Base-by-base conservation (phyloP, 805 yeast species). In the Starmera dryadoides region DNA sequence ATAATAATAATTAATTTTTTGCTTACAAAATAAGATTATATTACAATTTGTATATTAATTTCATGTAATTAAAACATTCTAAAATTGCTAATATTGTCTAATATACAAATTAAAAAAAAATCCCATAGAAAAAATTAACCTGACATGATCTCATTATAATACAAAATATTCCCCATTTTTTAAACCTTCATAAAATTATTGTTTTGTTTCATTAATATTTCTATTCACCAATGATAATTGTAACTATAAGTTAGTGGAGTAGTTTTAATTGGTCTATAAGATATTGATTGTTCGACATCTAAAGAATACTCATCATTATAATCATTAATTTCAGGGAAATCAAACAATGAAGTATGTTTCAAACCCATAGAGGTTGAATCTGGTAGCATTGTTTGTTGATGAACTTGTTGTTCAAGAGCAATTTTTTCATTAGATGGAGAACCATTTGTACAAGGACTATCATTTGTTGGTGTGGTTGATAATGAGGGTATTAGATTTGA, bases 261-360 rank as follows among this genome's bases (percentile, higher is more conserved):
- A 12, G 32, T 17, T 30, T 17, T 22, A 15, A 15, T 17, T 28
- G 52, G 51, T 18, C 38, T 37, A 34, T 41, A 48, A 3, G 47
- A 40, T 38, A 17, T 17, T 16, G 38, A 45, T 37, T 54, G 58
- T 41, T 55, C 59, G 25, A 52, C 48, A 41, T 55, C 59, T 35
- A 55, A 34, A 6, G 54, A 48, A 41, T 32, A 55, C 31, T 48
- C 58, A 36, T 55, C 58, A 41, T 55, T 48, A 36, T 43, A 51
- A 19, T 48, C 50, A 8, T 49, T 33, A 8, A 23, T 25, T 30
- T 30, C 32, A 16, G 32, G 32, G n/a, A 12, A 30, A 16, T 17
- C 17, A 17, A 30, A 30, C 11, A 32, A 15, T 4, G 17, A 19
- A n/a, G n/a, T 19, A 12, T 31, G 21, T 20, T 32, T 32, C 12